phyloP scores from a whole-genome alignment of 257 asterid species.

The Scutellaria minor region DNA sequence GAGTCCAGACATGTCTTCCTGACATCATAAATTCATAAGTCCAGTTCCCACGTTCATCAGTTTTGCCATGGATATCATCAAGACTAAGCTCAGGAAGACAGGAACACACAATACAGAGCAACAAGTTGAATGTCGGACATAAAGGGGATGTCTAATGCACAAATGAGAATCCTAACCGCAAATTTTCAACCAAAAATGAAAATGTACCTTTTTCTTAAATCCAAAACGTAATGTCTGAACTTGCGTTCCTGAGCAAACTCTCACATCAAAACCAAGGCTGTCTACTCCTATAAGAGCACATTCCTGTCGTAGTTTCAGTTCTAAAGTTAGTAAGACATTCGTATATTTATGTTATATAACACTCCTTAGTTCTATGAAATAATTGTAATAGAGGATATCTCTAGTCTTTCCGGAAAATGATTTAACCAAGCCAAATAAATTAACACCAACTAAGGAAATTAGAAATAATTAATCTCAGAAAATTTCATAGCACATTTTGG shows the following conservation, averaged over 20 bases:
- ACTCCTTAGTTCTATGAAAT: not conserved
- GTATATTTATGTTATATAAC: not conserved
- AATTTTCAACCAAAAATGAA: not conserved
- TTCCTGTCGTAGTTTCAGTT: slow-evolving; percentile 61
- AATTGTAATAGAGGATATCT: slow-evolving; percentile 18
- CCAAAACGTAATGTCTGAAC: slow-evolving; percentile 91
- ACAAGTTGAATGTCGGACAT: slow-evolving; percentile 1
- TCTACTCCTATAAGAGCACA: slow-evolving; percentile 85
- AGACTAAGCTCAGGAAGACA: not conserved
- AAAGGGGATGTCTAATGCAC: slow-evolving; percentile 18
- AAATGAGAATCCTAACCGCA: not conserved
- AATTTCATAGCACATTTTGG: slow-evolving; percentile 14
- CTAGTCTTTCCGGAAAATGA: slow-evolving; percentile 11
- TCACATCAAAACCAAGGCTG: slow-evolving; percentile 91
- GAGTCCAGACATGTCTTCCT: not conserved
- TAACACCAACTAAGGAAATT: slow-evolving; percentile 1
- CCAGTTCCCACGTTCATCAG: not conserved
- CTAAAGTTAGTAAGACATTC: slow-evolving; percentile 28
- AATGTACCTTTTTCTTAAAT: slow-evolving; percentile 78
- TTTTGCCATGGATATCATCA: not conserved
- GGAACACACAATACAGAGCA: too few species aligned
- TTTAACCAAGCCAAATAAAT: slow-evolving; percentile 20
- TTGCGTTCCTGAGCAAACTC: slow-evolving; percentile 91
- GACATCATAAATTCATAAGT: not conserved
- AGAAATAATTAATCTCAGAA: slow-evolving; percentile 13